phyloP scores from a whole-genome alignment of 495 filamentous ascomycete species.

The Penicillium paxilli region DNA sequence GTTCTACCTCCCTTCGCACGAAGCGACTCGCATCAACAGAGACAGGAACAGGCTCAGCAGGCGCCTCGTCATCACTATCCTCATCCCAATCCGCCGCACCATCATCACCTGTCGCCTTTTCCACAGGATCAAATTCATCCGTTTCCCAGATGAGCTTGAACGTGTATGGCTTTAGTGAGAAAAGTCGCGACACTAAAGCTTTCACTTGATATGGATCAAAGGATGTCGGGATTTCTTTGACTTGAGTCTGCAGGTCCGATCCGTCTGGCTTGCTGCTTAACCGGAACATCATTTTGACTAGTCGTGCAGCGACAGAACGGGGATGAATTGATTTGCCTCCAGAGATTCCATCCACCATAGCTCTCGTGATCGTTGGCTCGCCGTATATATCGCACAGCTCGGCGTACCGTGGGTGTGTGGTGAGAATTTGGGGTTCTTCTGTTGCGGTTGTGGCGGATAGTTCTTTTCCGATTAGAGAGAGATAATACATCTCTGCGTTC shows the following conservation, averaged over 20 bases:
- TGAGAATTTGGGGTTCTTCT: conserved; percentile 53
- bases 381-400: conserved; percentile 75
- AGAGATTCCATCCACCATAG: conserved; percentile 11
- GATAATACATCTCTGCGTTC: conserved; percentile 91
- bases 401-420: conserved; percentile 65
- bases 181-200: conserved; percentile 70
- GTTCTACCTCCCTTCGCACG: conserved; percentile 73
- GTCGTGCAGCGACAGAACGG: conserved; percentile 70
- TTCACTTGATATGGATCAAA: conserved; percentile 81
- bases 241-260: conserved; percentile 8
- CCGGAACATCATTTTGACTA: conserved; percentile 66
- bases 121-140: conserved; percentile 77
- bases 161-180: conserved; percentile 61
- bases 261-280: not conserved
- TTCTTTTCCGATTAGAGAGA: conserved; percentile 74
- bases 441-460: conserved; percentile 59
- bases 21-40: conserved; percentile 42
- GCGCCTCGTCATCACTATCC: conserved; percentile 54
- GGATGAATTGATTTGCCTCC: conserved; percentile 48
- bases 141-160: conserved; percentile 77
- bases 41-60: not conserved
- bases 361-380: conserved; percentile 55
- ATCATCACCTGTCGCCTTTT: conserved; percentile 53
- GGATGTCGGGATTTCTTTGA: conserved; percentile 67
- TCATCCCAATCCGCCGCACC: conserved; percentile 51